Evolutionary conservation across 768 basidiomycete genomes (phyloP).

Genomic region (Dentipellis sp.): DNA sequence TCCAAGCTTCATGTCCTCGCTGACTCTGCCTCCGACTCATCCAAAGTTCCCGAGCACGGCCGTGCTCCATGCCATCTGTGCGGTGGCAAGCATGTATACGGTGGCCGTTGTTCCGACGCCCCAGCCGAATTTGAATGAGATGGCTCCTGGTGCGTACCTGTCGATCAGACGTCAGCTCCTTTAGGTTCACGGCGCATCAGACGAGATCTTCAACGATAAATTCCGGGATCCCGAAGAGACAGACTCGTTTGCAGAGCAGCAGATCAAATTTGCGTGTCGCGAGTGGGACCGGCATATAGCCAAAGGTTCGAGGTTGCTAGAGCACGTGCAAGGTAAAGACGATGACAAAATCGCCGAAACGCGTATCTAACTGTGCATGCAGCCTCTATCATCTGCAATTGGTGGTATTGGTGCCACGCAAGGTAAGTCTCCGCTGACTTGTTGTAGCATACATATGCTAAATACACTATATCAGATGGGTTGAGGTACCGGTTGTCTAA

Average conservation of each 20-base stretch:
- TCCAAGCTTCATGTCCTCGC: constrained; percentile 52
- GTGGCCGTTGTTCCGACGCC: constrained; percentile 54
- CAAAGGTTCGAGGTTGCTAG: constrained; percentile 7
- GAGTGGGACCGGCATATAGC: constrained; percentile 8
- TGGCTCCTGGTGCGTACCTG: constrained; percentile 26
- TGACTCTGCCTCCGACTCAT: constrained; percentile 57
- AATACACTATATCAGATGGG: constrained; percentile 41
- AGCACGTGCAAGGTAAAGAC: constrained; percentile 10
- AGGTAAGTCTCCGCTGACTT: constrained; percentile 32
- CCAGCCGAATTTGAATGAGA: constrained; percentile 28
- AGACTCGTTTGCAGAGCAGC: constrained; percentile 16
- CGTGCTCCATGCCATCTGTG: constrained; percentile 82
- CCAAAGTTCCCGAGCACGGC: constrained; percentile 64
- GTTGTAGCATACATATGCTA: background rate
- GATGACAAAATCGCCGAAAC: background rate
- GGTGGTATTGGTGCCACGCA: constrained; percentile 71
- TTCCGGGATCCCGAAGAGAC: constrained; percentile 9
- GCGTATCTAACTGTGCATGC: background rate
- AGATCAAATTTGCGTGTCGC: constrained; percentile 10
- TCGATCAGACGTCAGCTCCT: background rate
- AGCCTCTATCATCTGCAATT: constrained; percentile 58
- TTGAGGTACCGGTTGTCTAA: constrained; percentile 38
- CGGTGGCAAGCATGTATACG: constrained; percentile 68
- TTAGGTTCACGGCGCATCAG: constrained; percentile 3
- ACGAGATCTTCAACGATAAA: constrained; percentile 16